Base-by-base conservation (phyloP, 352 stramenopile genomes). In the Poterioochromonas sp. region DNA sequence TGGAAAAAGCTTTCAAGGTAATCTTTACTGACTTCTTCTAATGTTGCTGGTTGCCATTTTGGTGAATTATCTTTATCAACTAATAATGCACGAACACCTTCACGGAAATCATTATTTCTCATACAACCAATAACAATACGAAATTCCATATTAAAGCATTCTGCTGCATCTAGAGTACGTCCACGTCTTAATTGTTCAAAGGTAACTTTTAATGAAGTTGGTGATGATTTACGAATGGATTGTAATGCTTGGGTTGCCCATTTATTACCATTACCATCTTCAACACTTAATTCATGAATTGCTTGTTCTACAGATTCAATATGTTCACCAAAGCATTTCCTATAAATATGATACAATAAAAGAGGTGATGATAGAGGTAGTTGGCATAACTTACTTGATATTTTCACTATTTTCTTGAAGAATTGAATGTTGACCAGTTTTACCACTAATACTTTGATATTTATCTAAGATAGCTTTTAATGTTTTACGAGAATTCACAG, bases 21-120 rank as follows among this genome's bases (percentile, higher is more conserved):
- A 37, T 90, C 85, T 0, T 79, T 64, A 65, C 82, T 86, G 49
- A 95, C 86, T 44, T 87, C 84, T 29, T 84, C 82, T 22, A 92
- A 76, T 35, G 87, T 83, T 32, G 81, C 80, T 80, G 90, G 87
- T 41, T 83, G 49, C 94, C 95, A 98, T 81, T 91, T 92, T 12
- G 95, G 94, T 65, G 88, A 86, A 40, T 88, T 87, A 85, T 97
- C 92, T 73, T 97, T 97, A 85, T 98, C 94, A 11, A 99, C 87
- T 63, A 99, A 87, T 62, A 95, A 87, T 43, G 94, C 91, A 74
- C 94, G 89, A 34, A 99, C 92, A 18, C 95, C 95, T 82, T 98
- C 94, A 78, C 95, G 96, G 82, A 99, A 98, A 83, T 98, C 95
- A 20, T 84, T 80, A 78, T 89, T 91, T 18, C 44, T 73, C 85